Evolutionary conservation across 768 basidiomycete species (phyloP), one percentile per base, ranked within the genome.

Genomic region (Rhodotorula taiwanensis): DNA sequence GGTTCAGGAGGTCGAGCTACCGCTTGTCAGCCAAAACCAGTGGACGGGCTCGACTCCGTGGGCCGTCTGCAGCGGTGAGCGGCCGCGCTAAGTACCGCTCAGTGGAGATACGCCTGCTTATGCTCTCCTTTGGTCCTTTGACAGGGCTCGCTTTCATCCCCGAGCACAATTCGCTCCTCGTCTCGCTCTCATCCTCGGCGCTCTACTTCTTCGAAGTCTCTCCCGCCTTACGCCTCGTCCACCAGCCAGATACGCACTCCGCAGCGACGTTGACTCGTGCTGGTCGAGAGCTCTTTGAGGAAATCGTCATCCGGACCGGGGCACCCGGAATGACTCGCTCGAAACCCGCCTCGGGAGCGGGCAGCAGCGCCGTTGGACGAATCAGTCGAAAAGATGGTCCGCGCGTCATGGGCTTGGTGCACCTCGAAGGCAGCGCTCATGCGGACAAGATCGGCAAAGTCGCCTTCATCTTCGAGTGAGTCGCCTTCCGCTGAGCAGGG

Each of bases 61-160:
- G 52, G 53, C 63, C 10, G 25, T 47, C 15, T 64, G 63, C 57
- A 54, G 56, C 23, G 62, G 62, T 58, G n/a, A 28, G 62, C n/a
- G n/a, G n/a, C n/a, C n/a, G n/a, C n/a, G n/a, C n/a, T n/a, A n/a
- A n/a, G n/a, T n/a, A n/a, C n/a, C n/a, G n/a, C n/a, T n/a, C n/a
- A n/a, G 36, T 39, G 16, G 36, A 39, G 16, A 9, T 39, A 10
- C 10, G 7, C 43, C 8, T 18, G 43, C 9, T 21, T 44, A 8
- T 10, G 15, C 20, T 20, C 13, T n/a, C n/a, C n/a, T n/a, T 44
- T 10, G 23, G 13, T 44, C 43, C 9, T 20, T 36, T 20, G 28
- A n/a, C 50, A 64, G 62, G 56, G n/a, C 10, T 64, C 14, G 9
- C 11, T 13, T 44, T 54, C 55, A 20, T 43, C 33, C 21, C 52